Conservation (phyloP, 495 filamentous ascomycete species). For the Margaritispora aquatica region DNA sequence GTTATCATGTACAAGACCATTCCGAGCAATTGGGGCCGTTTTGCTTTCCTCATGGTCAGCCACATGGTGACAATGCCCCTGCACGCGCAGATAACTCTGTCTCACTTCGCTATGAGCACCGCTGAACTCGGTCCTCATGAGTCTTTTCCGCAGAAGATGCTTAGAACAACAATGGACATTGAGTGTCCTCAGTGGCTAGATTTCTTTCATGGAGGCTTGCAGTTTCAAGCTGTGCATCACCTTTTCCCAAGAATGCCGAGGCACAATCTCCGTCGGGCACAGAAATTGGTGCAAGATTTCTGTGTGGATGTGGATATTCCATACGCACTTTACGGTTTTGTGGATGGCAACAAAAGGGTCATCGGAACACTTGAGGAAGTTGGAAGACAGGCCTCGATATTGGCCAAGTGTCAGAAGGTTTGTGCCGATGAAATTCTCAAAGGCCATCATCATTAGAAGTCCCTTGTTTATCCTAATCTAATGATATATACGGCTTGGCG, state of each 20-base stretch:
- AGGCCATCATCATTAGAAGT: conserved; percentile 9
- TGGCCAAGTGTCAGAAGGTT: conserved; percentile 80
- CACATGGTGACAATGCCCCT: conserved; percentile 83
- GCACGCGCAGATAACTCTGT: conserved; percentile 93
- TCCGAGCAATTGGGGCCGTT: conserved; percentile 60
- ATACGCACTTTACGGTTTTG: conserved; percentile 90
- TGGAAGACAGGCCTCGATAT: conserved; percentile 75
- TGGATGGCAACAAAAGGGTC: conserved; percentile 85
- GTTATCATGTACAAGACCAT: conserved; percentile 70
- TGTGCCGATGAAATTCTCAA: conserved; percentile 32
- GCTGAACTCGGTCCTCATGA: conserved; percentile 81
- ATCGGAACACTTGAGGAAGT: conserved; percentile 81
- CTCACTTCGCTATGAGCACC: conserved; percentile 96
- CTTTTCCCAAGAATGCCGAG: conserved; percentile 90
- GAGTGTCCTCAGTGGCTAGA: conserved; percentile 95
- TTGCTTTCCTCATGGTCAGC: conserved; percentile 76
- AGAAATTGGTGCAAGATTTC: conserved; percentile 81
- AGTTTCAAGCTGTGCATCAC: conserved; percentile 96
- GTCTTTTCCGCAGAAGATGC: conserved; percentile 94
- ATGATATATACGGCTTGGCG: neutral
- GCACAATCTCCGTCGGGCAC: conserved; percentile 81
- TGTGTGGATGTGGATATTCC: conserved; percentile 88
- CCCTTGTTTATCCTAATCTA: neutral
- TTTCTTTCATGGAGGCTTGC: conserved; percentile 92
- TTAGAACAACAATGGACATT: conserved; percentile 96